These are phyloP conservation scores for Exsudoporus frostii DNA, from an alignment of 768 basidiomycete species.

Conservation along the genomic window DNA sequence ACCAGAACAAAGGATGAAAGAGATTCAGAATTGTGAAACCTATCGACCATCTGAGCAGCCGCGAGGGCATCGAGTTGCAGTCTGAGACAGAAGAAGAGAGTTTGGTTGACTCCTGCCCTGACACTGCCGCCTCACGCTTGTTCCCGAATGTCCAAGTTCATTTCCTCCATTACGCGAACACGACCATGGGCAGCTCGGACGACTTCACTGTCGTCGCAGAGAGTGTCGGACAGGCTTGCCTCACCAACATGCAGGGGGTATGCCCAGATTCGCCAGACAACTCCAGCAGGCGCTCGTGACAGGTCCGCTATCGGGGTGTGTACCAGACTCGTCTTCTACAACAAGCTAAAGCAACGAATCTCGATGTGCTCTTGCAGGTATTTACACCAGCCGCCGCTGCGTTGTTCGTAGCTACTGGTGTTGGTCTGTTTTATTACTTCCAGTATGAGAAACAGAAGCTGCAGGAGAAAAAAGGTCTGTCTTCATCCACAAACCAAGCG, in stretches of 20 bases:
- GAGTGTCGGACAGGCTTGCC: neutral
- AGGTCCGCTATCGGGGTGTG: slow-evolving; percentile 35
- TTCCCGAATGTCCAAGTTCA: slow-evolving; percentile 20
- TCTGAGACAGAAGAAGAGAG: neutral
- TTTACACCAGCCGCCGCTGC: slow-evolving; percentile 86
- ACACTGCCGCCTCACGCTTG: neutral
- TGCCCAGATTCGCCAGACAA: slow-evolving; percentile 17
- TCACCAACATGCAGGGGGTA: slow-evolving; percentile 13
- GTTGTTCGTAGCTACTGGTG: slow-evolving; percentile 79
- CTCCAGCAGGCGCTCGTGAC: slow-evolving; percentile 30
- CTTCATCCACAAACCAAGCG: neutral
- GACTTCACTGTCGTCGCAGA: neutral
- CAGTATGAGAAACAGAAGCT: slow-evolving; percentile 79
- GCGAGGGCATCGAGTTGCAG: neutral
- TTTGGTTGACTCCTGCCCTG: neutral
- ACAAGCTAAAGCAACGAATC: neutral
- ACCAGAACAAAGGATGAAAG: neutral
- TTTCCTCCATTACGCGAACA: slow-evolving; percentile 19
- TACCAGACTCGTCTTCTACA: neutral
- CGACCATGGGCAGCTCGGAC: slow-evolving; percentile 13
- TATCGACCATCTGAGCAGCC: neutral
- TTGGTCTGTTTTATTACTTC: slow-evolving; percentile 86
- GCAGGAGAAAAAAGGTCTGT: slow-evolving; percentile 70
- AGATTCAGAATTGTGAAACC: neutral
- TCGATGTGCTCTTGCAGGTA: slow-evolving; percentile 50